These are phyloP conservation scores for Phytophthora pistaciae DNA, from an alignment of 352 stramenopile genomes.

Conservation along the genomic window DNA sequence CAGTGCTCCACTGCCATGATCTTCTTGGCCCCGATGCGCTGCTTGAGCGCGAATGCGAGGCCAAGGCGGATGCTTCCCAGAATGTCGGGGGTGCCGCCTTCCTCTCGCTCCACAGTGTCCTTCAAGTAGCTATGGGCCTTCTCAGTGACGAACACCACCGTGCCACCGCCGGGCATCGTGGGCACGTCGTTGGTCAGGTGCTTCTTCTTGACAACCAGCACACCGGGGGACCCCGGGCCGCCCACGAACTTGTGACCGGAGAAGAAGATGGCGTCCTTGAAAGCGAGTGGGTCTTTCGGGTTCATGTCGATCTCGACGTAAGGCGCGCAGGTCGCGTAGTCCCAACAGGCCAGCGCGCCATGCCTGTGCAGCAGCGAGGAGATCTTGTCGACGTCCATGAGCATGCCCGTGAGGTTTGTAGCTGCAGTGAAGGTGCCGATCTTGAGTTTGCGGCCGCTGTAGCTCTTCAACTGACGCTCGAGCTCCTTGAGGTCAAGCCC, in stretches of 20 bases:
- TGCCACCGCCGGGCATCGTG: conserved; percentile 59
- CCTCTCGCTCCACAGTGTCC: conserved; percentile 90
- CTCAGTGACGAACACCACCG: conserved; percentile 69
- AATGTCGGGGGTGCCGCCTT: conserved; percentile 97
- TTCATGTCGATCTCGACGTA: conserved; percentile 98
- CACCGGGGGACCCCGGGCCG: conserved; percentile 91
- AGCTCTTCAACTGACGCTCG: conserved; percentile 51
- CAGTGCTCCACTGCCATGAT: conserved; percentile 66
- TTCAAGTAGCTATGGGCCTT: conserved; percentile 71
- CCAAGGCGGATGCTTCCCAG: conserved; percentile 94
- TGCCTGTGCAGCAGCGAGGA: conserved; percentile 91
- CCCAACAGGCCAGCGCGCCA: conserved; percentile 94
- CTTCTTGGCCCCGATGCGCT: conserved; percentile 55
- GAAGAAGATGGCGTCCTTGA: conserved; percentile 97
- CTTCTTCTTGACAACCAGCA: conserved; percentile 96
- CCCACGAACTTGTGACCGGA: conserved; percentile 98
- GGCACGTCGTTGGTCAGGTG: conserved; percentile 70
- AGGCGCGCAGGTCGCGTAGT: conserved; percentile 96
- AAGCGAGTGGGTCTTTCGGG: conserved; percentile 54
- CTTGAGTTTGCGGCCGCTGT: conserved; percentile 60
- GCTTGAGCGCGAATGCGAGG: conserved; percentile 93
- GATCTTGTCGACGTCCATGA: conserved; percentile 91
- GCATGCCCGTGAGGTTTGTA: conserved; percentile 95
- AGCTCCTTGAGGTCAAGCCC: conserved; percentile 75
- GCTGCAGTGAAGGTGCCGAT: conserved; percentile 94